Evolutionary conservation across 2,329 filamentous ascomycete genomes (phyloP).

Genomic region (Microdochium nivale): DNA sequence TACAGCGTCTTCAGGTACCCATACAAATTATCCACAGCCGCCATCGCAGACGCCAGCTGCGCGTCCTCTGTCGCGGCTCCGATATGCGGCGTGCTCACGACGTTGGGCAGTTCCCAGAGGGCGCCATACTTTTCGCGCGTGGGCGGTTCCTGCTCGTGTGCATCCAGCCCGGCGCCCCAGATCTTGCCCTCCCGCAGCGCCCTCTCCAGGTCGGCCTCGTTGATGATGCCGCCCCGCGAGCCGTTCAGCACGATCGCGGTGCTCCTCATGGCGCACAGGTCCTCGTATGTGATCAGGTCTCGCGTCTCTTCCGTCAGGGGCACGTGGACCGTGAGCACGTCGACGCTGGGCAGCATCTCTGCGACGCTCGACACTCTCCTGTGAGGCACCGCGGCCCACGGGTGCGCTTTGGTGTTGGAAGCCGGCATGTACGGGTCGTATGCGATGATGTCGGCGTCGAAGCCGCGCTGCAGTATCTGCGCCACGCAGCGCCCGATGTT

Average conservation of each 20-base stretch:
- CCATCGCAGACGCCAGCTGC: constrained; percentile 18
- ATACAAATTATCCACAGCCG: constrained; percentile 12
- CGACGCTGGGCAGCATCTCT: constrained; percentile 21
- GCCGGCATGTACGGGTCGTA: constrained; percentile 25
- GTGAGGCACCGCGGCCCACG: constrained; percentile 24
- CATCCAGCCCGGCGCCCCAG: constrained; percentile 30
- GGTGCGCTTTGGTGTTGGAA: too few species aligned
- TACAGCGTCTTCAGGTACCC: too few species aligned
- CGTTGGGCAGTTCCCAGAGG: constrained; percentile 22
- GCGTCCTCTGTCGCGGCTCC: constrained; percentile 31
- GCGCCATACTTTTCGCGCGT: constrained; percentile 21
- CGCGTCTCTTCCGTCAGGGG: constrained; percentile 23
- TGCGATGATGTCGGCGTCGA: constrained; percentile 22
- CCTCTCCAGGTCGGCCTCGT: constrained; percentile 23
- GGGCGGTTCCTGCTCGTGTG: constrained; percentile 29
- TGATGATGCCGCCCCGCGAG: constrained; percentile 29
- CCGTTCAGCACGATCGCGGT: constrained; percentile 29
- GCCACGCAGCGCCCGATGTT: constrained; percentile 26
- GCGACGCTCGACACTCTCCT: constrained; percentile 17
- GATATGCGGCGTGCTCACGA: constrained; percentile 34
- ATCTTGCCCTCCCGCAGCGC: constrained; percentile 23
- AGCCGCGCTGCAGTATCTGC: constrained; percentile 25
- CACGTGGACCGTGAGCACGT: constrained; percentile 27
- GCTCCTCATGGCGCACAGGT: constrained; percentile 25
- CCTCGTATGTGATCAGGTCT: constrained; percentile 19